Evolutionary conservation across 2,329 filamentous ascomycete species (phyloP).

Genomic region (Neonectria ditissima): DNA sequence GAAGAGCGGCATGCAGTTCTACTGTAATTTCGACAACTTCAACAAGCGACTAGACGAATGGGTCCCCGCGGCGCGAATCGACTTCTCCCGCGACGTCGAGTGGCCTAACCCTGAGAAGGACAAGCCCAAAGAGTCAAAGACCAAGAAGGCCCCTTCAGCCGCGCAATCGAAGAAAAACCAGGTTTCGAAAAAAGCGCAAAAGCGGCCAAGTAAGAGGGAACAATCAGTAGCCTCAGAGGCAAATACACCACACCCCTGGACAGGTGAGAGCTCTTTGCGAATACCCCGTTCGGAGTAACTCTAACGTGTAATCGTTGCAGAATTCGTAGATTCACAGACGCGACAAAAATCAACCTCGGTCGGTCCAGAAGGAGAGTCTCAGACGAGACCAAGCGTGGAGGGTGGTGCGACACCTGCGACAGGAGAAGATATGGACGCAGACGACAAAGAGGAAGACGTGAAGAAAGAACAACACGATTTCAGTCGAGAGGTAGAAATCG

Average conservation of each 20-base stretch:
- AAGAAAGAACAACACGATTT: slow-evolving; percentile 68
- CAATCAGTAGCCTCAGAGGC: slow-evolving; percentile 66
- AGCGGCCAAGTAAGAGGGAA: slow-evolving; percentile 66
- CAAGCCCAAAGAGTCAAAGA: slow-evolving; percentile 79
- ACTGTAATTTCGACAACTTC: slow-evolving; percentile 98
- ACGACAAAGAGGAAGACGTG: slow-evolving; percentile 60
- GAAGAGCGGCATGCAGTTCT: slow-evolving; percentile 89
- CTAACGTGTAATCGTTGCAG: slow-evolving; percentile 38
- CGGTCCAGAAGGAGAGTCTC: slow-evolving; percentile 58
- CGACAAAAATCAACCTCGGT: slow-evolving; percentile 58
- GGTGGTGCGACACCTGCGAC: slow-evolving; percentile 58
- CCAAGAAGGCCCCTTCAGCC: slow-evolving; percentile 74
- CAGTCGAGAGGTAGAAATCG: slow-evolving; percentile 90
- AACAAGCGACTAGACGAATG: slow-evolving; percentile 91
- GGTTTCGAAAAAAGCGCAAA: slow-evolving; percentile 69
- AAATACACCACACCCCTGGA: slow-evolving; percentile 66
- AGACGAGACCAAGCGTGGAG: slow-evolving; percentile 57
- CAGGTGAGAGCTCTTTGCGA: slow-evolving; percentile 46
- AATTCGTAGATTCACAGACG: slow-evolving; percentile 62
- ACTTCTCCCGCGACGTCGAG: slow-evolving; percentile 91
- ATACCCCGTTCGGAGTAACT: neutral
- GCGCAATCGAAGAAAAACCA: slow-evolving; percentile 68
- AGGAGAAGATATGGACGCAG: slow-evolving; percentile 66
- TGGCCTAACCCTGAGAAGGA: slow-evolving; percentile 94
- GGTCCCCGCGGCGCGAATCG: slow-evolving; percentile 84